A percentile compares a stretch with the other conserved stretches of the same genome.
Conservation (phyloP, 2,329 filamentous ascomycete genomes). For the Neofusicoccum ribis region DNA sequence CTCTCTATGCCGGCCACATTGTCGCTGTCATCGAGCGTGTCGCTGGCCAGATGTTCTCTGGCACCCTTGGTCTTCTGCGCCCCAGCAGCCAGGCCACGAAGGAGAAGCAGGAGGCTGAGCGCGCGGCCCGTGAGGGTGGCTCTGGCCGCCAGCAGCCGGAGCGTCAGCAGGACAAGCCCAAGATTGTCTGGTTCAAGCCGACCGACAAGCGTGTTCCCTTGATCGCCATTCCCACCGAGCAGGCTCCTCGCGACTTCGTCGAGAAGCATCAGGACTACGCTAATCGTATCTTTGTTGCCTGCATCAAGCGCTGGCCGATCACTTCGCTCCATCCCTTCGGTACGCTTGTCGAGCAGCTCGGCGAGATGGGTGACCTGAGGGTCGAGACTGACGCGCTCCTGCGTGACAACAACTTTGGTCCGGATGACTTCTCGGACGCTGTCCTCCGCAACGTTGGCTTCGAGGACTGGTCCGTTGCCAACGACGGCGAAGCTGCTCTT, state of each 20-base stretch:
- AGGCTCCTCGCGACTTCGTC: constrained; percentile 95
- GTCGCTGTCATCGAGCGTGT: constrained; percentile 97
- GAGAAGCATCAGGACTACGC: constrained; percentile 98
- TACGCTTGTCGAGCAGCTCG: constrained; percentile 93
- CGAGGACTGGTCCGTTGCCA: constrained; percentile 84
- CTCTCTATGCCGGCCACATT: constrained; percentile 93
- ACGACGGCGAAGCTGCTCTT: constrained; percentile 75
- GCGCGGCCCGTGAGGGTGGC: constrained; percentile 82
- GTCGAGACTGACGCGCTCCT: constrained; percentile 97
- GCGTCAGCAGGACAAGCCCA: constrained; percentile 91
- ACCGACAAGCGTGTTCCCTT: constrained; percentile 98
- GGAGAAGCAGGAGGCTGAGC: constrained; percentile 98
- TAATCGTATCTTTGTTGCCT: constrained; percentile 96
- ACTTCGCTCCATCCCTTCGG: constrained; percentile 99
- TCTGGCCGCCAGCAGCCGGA: constrained; percentile 73
- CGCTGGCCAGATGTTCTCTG: constrained; percentile 98
- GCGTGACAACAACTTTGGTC: constrained; percentile 97
- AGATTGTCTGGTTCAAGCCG: constrained; percentile 99
- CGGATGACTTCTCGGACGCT: constrained; percentile 96
- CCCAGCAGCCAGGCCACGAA: constrained; percentile 98
- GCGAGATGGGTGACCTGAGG: constrained; percentile 94
- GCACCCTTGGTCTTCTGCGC: constrained; percentile 87
- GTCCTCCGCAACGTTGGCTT: constrained; percentile 90
- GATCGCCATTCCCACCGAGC: constrained; percentile 97
- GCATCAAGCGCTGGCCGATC: constrained; percentile 99